Base-by-base conservation (phyloP, 129 eudicot genomes). In the Chrysanthemum seticuspe region DNA sequence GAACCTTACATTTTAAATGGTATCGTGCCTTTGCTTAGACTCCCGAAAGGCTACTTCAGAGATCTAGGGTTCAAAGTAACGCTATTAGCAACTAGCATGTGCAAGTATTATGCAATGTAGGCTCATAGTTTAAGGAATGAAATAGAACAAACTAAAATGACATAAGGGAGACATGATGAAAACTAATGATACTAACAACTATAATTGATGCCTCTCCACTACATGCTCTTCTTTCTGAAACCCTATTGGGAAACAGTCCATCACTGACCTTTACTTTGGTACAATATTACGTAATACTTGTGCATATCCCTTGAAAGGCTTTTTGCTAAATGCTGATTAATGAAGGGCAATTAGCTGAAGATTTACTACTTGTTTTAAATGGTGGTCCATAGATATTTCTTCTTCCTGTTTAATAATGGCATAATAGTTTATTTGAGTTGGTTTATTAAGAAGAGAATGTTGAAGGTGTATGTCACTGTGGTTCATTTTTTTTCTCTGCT, bases 401-500 rank as follows among this genome's bases (percentile, higher is more conserved):
- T 45, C 54, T 21, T 2, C 18, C 19, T 71, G 23, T 56, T 71
- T 14, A 18, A 31, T 21, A 71, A 31, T 70, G 64, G 50, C 61
- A 70, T 27, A 60, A 19, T 59, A 13, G 67, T 23, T 14, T 16
- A 18, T 72, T 45, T 59, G 67, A n/a, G 47, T 40, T 61, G 44
- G 10, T 59, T 45, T 7, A 12, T 58, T 44, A 40, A 49, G 34
- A 71, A 56, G 18, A 27, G 52, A 73, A 50, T 27, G 59, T 62
- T 73, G 70, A 12, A 27, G 61, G 58, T 72, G 62, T 62, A 13
- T 73, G 49, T 31, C 18, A 53, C 53, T 14, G 53, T 64, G 47
- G 23, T 45, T 9, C 47, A 40, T 34, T 49, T 58, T 67, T 75
- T 56, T 47, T 11, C 58, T 49, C 21, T 51, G 31, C 76, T 55